Percentiles rank a stretch among this genome's conserved stretches.
Evolutionary conservation across 495 filamentous ascomycete species (phyloP).

Genomic region (Friedmanniomyces simplex): DNA sequence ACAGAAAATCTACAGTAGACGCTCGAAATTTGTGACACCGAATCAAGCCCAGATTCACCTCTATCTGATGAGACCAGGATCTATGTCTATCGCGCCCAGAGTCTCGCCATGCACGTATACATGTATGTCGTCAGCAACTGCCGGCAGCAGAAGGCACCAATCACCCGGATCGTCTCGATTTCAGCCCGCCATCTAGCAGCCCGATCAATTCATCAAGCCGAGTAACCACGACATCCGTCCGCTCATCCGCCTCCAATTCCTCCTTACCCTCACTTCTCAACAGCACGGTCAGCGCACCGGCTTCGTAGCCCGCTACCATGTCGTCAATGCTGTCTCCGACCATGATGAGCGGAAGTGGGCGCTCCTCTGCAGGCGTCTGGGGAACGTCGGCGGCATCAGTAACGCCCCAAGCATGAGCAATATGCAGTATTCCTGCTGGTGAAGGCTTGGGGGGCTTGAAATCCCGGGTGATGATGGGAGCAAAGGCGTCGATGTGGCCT

Average conservation of each 20-base stretch:
- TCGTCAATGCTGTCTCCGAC: conserved; percentile 89
- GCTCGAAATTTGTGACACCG: too few species aligned
- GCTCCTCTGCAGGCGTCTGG: conserved; percentile 8
- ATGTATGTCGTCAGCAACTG: too few species aligned
- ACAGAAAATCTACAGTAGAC: too few species aligned
- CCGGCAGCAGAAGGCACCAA: too few species aligned
- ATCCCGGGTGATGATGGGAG: conserved; percentile 77
- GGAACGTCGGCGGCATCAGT: conserved; percentile 35
- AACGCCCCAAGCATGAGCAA: conserved; percentile 64
- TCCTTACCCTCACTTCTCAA: conserved; percentile 71
- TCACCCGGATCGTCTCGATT: not conserved
- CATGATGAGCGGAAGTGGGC: conserved; percentile 40
- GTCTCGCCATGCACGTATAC: too few species aligned
- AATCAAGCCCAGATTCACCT: too few species aligned
- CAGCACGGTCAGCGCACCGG: conserved; percentile 82
- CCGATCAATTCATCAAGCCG: conserved; percentile 30
- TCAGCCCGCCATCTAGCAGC: conserved; percentile 25
- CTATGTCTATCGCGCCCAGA: too few species aligned
- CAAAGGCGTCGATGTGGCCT: conserved; percentile 45
- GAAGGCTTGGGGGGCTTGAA: conserved; percentile 79
- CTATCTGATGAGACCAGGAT: too few species aligned
- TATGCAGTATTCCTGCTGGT: conserved; percentile 78
- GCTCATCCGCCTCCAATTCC: conserved; percentile 60
- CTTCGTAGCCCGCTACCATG: conserved; percentile 75
- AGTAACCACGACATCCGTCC: conserved; percentile 51